Evolutionary conservation across 306 rosid species (phyloP), one percentile per base, ranked within the genome.

Genomic region (Quercus rubra): DNA sequence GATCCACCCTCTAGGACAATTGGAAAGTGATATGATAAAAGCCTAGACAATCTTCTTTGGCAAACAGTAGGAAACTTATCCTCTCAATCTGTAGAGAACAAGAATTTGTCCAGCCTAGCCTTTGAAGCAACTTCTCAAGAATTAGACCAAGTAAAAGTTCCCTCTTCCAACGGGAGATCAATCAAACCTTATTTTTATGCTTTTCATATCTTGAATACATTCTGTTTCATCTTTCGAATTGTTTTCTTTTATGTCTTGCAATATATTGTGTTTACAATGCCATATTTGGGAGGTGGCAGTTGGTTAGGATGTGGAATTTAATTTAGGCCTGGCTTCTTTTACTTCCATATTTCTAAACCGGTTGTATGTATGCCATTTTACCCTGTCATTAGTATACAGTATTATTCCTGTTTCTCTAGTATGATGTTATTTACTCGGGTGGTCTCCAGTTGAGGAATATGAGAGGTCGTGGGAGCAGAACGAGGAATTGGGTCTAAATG

Each of bases 401-500:
- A 18, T 70, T 17, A 15, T 41, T 20, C 5, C 12, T 17, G 27
- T 20, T 51, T 52, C 54, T 55, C 30, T 75, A 33, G 46, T 61
- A 51, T 85, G 75, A 83, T 54, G 67, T 70, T 79, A 2, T 78
- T 51, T 15, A 30, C 21, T 23, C 28, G 35, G 31, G 31, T 55
- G 18, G 25, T 76, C 68, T 61, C 23, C 86, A 95, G 98, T 80
- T 67, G 98, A 93, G 82, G 98, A 93, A 76, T 95, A 90, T 9
- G 97, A 88, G 86, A 90, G 99, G 78, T 91, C 98, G 19, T 95
- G 96, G 98, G 99, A 95, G 82, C 98, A 93, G 73, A 95, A 95
- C 3, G 99, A 95, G 80, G 99, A 91, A 66, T 55, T 95, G 78
- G 99, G 99, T 87, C 87, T 95, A 83, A 95, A 95, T 77, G 99